Conservation (phyloP, 305 asterid species). For the Ilex paraguariensis region DNA sequence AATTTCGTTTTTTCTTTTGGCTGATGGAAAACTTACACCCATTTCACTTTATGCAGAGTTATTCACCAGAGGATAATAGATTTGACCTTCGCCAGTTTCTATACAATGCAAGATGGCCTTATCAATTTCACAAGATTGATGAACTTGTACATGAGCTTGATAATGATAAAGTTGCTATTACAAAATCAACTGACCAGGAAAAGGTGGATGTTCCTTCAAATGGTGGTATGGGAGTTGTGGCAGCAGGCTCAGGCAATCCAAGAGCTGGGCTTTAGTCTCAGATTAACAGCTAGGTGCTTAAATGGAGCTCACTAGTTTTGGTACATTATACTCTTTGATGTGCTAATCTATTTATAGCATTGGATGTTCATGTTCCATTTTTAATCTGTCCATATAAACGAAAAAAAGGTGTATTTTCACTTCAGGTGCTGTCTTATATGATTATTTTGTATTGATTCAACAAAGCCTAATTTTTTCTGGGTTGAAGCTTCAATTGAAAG, state of each 20-base stretch:
- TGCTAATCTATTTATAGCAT: too few relatives aligned
- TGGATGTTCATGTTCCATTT: not conserved
- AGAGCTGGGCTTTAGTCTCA: slow-evolving; percentile 58
- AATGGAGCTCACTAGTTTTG: too few relatives aligned
- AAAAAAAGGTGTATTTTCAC: too few relatives aligned
- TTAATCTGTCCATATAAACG: too few relatives aligned
- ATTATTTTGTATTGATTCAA: too few relatives aligned
- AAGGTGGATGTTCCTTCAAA: slow-evolving; percentile 17
- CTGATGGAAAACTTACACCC: not conserved
- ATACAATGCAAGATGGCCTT: slow-evolving; percentile 85
- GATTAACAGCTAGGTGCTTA: not conserved
- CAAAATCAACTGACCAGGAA: slow-evolving; percentile 24
- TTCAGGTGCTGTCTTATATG: too few relatives aligned
- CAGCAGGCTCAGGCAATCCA: slow-evolving; percentile 81
- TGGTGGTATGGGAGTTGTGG: slow-evolving; percentile 84
- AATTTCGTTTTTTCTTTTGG: not conserved
- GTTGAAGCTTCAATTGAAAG: too few relatives aligned
- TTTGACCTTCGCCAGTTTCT: slow-evolving; percentile 91
- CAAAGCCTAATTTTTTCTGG: too few relatives aligned
- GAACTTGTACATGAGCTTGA: slow-evolving; percentile 57
- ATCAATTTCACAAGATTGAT: slow-evolving; percentile 75
- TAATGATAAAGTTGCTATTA: slow-evolving; percentile 37
- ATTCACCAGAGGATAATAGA: slow-evolving; percentile 93
- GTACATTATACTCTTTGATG: too few relatives aligned
- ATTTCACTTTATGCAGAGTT: slow-evolving; percentile 45